Percentiles rank a stretch among this genome's conserved stretches.
phyloP scores from a whole-genome alignment of 352 stramenopile genomes.

The Thraustochytrium striatum region DNA sequence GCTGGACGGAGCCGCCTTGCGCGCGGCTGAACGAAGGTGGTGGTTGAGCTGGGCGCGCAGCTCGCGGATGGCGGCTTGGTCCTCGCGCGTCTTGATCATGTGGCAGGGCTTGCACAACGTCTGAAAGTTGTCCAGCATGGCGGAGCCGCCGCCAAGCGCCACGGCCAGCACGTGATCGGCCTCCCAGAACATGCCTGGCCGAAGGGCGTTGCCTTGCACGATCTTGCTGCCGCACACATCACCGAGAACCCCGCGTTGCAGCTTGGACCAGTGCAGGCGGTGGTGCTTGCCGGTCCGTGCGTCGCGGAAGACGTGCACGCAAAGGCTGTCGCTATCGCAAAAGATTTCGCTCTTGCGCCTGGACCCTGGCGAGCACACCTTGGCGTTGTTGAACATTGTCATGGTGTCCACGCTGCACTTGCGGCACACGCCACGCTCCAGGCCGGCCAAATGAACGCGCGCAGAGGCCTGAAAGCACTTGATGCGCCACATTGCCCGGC shows the following conservation, averaged over 20 bases:
- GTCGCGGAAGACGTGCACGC: not conserved
- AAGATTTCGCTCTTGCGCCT: not conserved
- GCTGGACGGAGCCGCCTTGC: no score
- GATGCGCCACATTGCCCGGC: not conserved
- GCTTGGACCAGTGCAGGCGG: conserved; percentile 27
- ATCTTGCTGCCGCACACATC: not conserved
- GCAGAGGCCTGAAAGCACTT: conserved; percentile 9
- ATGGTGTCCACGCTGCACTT: conserved; percentile 24
- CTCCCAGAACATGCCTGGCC: conserved; percentile 29
- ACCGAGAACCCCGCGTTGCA: conserved; percentile 29
- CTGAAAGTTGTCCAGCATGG: conserved; percentile 16
- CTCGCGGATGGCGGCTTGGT: not conserved
- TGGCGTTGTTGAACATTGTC: conserved; percentile 13
- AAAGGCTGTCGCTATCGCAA: not conserved
- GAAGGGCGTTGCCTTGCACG: not conserved
- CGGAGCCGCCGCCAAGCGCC: conserved; percentile 1
- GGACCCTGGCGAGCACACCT: not conserved
- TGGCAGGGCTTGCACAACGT: conserved; percentile 46
- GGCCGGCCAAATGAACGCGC: not conserved
- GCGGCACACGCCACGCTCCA: conserved; percentile 8
- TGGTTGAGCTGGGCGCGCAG: not conserved
- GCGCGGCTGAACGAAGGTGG: no score
- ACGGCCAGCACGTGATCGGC: conserved; percentile 30
- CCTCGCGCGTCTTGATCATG: conserved; percentile 3
- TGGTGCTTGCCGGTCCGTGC: not conserved